Evolutionary conservation across 192 early-diverging fungal species (phyloP), one percentile per base, ranked within the genome.

Genomic region (Rhizophagus clarus): DNA sequence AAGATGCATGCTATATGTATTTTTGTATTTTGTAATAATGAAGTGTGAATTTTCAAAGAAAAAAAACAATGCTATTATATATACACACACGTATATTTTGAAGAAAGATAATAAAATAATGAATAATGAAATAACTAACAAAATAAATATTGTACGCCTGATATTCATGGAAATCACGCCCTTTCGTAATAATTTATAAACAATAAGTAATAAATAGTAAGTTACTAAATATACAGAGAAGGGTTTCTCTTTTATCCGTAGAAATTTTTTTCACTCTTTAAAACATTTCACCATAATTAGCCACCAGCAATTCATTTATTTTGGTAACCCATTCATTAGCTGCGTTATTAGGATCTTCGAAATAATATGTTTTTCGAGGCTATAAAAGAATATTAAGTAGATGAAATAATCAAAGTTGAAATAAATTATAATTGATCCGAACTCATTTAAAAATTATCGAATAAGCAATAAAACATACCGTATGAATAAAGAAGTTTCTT

Each of bases 401-500:
- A 66, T 63, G 56, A 28, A 76, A 37, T 29, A 77, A 34, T 56
- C 49, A 28, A 45, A 45, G 11, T 45, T 10, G 40, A 45, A 12
- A 64, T 24, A 28, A 29, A 64, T 12, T 11, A 64, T 10, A 29
- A 10, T 64, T 2, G 14, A 15, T 32, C 7, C 17, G 0, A n/a
- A n/a, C n/a, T 22, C 2, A n/a, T n/a, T 10, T n/a, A 40, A 14
- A 7, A 34, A 40, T n/a, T 11, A 70, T 15, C 7, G 26, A 34
- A 37, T 47, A 47, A 14, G 11, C 14, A 72, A 4, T 11, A 61
- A n/a, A 22, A 73, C 82, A 82, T 84, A 87, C 87, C 28, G 91
- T 92, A 80, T 92, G 89, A 22, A 94, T 86, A 62, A 86, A 89
- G 49, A 92, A 92, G 32, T 87, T 81, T 34, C 89, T 89, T 74